Evolutionary conservation across 768 basidiomycete genomes (phyloP).

Genomic region (Suillus luteus): DNA sequence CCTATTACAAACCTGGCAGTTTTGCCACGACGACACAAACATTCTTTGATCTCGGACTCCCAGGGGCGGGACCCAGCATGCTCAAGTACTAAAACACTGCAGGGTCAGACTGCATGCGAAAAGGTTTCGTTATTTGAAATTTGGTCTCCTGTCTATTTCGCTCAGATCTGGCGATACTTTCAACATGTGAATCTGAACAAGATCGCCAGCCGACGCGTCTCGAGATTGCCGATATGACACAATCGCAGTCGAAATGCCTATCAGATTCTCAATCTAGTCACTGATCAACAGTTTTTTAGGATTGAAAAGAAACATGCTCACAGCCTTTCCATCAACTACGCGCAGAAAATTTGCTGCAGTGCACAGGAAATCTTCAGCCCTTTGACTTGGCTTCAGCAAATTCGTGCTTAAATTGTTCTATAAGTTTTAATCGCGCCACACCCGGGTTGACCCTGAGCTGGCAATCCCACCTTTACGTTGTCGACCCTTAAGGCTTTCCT

Average conservation of each 20-base stretch:
- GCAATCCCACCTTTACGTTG: not conserved
- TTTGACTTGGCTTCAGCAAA: not conserved
- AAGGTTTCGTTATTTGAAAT: slow-evolving; percentile 37
- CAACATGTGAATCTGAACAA: slow-evolving; percentile 16
- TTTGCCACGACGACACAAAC: not conserved
- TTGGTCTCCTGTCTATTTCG: slow-evolving; percentile 5
- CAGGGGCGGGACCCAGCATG: not conserved
- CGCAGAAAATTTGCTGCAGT: not conserved
- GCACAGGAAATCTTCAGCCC: not conserved
- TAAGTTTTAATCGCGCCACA: not conserved
- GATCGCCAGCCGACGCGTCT: slow-evolving; percentile 5
- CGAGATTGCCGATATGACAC: slow-evolving; percentile 1
- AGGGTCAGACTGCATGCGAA: slow-evolving; percentile 10
- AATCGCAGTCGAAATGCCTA: not conserved
- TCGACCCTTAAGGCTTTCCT: slow-evolving; percentile 1
- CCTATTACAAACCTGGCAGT: not conserved
- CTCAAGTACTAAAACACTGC: not conserved
- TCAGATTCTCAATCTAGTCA: not conserved
- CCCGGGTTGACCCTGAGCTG: not conserved
- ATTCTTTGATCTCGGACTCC: not conserved
- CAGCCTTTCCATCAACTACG: not conserved
- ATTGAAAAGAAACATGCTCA: not conserved
- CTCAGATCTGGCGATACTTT: slow-evolving; percentile 20
- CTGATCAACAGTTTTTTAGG: not conserved
- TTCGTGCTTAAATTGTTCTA: not conserved